Conservation (phyloP, 2,329 filamentous ascomycete genomes). For the Scytalidium sp. region DNA sequence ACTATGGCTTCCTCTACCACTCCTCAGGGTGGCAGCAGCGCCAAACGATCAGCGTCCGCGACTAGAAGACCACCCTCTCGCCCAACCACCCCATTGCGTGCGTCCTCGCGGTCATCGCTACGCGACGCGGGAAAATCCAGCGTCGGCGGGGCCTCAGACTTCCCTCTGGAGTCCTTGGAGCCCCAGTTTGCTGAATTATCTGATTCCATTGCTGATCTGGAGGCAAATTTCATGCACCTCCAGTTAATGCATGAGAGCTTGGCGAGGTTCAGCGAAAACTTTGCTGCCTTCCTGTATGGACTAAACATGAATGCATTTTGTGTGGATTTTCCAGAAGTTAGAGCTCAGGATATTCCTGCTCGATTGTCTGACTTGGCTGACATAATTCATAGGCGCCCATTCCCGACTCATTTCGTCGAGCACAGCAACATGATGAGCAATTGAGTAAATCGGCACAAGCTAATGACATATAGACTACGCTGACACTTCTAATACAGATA, state of each 20-base stretch:
- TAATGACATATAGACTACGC: constrained; percentile 10
- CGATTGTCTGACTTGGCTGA: constrained; percentile 2
- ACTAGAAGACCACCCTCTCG: constrained; percentile 36
- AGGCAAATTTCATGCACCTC: constrained; percentile 96
- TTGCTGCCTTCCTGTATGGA: constrained; percentile 92
- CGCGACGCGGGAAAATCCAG: constrained; percentile 65
- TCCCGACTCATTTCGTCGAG: constrained; percentile 74
- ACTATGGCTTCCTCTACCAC: constrained; percentile 23
- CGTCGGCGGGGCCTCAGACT: constrained; percentile 50
- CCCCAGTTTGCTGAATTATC: constrained; percentile 90
- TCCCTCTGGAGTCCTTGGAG: constrained; percentile 79
- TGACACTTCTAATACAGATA: constrained; percentile 15
- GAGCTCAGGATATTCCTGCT: constrained; percentile 59
- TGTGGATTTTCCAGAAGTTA: constrained; percentile 92
- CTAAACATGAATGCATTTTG: constrained; percentile 99
- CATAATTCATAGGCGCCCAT: constrained; percentile 65
- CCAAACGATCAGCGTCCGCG: constrained; percentile 22
- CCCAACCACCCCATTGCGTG: constrained; percentile 88
- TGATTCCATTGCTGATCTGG: constrained; percentile 91
- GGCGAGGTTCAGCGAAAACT: constrained; percentile 90
- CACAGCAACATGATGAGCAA: constrained; percentile 55
- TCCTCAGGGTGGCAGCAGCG: constrained; percentile 20
- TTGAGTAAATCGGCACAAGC: constrained; percentile 30
- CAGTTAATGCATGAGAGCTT: constrained; percentile 96
- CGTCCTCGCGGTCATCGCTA: constrained; percentile 84